These are phyloP conservation scores for Globisporangium irregulare DNA, from an alignment of 352 stramenopile species.

Conservation along the genomic window DNA sequence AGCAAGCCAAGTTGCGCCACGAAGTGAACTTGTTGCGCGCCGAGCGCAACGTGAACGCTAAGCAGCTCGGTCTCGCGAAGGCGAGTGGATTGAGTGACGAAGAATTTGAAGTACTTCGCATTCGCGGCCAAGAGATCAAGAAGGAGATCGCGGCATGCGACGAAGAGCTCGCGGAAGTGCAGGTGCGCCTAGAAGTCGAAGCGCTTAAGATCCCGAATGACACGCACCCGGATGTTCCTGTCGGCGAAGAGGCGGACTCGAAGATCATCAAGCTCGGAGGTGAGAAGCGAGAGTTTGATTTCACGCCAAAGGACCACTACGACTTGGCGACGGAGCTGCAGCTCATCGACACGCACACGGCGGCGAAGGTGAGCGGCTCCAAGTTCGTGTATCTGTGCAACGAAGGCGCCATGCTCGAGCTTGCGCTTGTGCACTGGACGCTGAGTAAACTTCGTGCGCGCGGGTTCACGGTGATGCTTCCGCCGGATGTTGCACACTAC, in stretches of 20 bases:
- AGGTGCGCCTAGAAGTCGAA: constrained; percentile 53
- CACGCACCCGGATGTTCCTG: constrained; percentile 65
- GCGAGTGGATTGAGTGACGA: constrained; percentile 27
- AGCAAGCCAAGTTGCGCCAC: constrained; percentile 51
- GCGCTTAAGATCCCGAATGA: constrained; percentile 77
- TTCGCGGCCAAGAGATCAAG: constrained; percentile 55
- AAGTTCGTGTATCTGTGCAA: constrained; percentile 88
- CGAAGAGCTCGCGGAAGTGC: constrained; percentile 37
- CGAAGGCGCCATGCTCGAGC: constrained; percentile 85
- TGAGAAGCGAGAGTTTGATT: constrained; percentile 55
- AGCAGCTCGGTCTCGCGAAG: constrained; percentile 53
- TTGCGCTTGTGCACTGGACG: constrained; percentile 81
- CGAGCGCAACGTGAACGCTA: constrained; percentile 65
- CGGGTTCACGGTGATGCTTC: constrained; percentile 74
- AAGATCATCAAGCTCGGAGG: constrained; percentile 47
- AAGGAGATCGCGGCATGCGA: constrained; percentile 44
- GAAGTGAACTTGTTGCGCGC: constrained; percentile 54
- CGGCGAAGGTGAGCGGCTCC: constrained; percentile 66
- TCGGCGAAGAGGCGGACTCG: constrained; percentile 58
- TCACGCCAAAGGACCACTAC: constrained; percentile 65
- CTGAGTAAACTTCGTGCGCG: constrained; percentile 62
- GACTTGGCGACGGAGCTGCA: constrained; percentile 64
- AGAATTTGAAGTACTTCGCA: constrained; percentile 38
- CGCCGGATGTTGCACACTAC: constrained; percentile 80
- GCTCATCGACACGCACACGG: constrained; percentile 72